Evolutionary conservation across 2,329 filamentous ascomycete species (phyloP).

Genomic region (Teratosphaeria viscida): DNA sequence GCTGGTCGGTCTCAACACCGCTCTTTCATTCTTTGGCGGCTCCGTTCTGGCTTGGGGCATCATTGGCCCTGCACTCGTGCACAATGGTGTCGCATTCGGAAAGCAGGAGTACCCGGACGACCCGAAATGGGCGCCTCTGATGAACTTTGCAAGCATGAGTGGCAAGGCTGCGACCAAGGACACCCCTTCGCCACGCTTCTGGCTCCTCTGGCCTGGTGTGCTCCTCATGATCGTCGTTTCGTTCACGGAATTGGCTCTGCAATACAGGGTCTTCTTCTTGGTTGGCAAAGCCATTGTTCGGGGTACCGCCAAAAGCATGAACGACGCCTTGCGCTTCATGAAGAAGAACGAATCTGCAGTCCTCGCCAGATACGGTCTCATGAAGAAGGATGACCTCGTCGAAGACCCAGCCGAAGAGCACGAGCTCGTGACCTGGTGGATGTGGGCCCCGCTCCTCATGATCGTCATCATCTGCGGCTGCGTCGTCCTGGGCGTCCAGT

Average conservation of each 20-base stretch:
- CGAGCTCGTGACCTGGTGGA: conserved; percentile 41
- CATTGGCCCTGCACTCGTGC: conserved; percentile 46
- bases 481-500: conserved; percentile 42
- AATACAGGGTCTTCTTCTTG: conserved; percentile 32
- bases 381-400: conserved; percentile 30
- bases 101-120: conserved; percentile 15
- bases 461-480: conserved; percentile 37
- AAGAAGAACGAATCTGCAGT: conserved; percentile 33
- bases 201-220: conserved; percentile 40
- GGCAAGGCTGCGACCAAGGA: conserved; percentile 27
- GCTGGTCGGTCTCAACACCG: conserved; percentile 47
- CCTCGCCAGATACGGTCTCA: conserved; percentile 33
- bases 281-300: conserved; percentile 42
- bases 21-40: conserved; percentile 47
- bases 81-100: conserved; percentile 39
- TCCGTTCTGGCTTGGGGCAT: conserved; percentile 46
- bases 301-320: conserved; percentile 34
- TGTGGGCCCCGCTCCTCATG: conserved; percentile 39
- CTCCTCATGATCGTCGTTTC: conserved; percentile 35
- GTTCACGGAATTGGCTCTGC: conserved; percentile 27
- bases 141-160: conserved; percentile 22
- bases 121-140: conserved; percentile 14
- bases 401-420: conserved; percentile 37
- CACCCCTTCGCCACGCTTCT: conserved; percentile 37
- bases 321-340: conserved; percentile 26